These are phyloP conservation scores for Wickerhamiella lipophila DNA, from an alignment of 805 yeast species.

Conservation along the genomic window DNA sequence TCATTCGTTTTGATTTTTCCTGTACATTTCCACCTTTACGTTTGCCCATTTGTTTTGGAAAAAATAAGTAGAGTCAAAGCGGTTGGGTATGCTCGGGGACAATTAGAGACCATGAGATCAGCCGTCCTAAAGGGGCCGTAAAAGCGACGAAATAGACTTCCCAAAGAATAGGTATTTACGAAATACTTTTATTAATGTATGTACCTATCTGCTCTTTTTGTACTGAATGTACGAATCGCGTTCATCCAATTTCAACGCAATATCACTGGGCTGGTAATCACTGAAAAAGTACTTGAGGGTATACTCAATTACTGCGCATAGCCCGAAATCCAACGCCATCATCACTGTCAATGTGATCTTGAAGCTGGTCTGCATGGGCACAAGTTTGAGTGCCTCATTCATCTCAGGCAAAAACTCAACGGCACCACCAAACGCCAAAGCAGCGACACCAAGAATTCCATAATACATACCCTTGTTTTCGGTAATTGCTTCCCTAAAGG, in stretches of 20 bases:
- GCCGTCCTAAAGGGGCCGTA: background rate
- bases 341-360: slow-evolving; percentile 63
- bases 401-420: slow-evolving; percentile 92
- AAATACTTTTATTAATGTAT: background rate
- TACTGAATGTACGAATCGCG: slow-evolving; percentile 18
- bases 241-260: slow-evolving; percentile 40
- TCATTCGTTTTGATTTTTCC: slow-evolving; percentile 4
- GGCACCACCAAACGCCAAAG: slow-evolving; percentile 76
- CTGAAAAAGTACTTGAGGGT: slow-evolving; percentile 73
- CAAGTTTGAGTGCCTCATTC: slow-evolving; percentile 84
- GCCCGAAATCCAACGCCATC: slow-evolving; percentile 62
- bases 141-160: too few species aligned
- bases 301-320: slow-evolving; percentile 65
- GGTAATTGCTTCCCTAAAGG: slow-evolving; percentile 80
- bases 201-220: slow-evolving; percentile 5
- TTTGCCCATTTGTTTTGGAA: slow-evolving; percentile 11
- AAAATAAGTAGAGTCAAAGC: too few species aligned
- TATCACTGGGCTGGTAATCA: slow-evolving; percentile 87
- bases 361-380: slow-evolving; percentile 65
- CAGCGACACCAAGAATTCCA: slow-evolving; percentile 84
- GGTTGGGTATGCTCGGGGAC: too few species aligned
- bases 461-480: slow-evolving; percentile 96
- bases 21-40: slow-evolving; percentile 1
- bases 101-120: background rate
- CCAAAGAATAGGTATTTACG: too few species aligned